phyloP scores from a whole-genome alignment of 2,329 filamentous ascomycete species.

The Cladosporium sp. region DNA sequence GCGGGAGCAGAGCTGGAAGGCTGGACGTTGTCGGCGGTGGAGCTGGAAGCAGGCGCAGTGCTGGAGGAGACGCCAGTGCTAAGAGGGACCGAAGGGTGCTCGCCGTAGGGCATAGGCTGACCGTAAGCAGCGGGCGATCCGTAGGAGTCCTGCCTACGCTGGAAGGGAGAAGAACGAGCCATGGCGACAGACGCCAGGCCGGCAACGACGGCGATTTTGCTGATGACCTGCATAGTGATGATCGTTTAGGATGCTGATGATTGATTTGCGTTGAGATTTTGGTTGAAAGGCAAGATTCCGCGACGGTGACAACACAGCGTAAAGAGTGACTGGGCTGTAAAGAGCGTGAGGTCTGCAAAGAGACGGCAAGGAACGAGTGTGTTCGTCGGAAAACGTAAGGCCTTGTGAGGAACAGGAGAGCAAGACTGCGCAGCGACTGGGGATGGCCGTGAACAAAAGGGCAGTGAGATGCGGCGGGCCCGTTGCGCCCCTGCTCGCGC shows the following conservation, averaged over 20 bases:
- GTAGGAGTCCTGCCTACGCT: conserved; percentile 19
- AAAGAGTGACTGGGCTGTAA: conserved; percentile 37
- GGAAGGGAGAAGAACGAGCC: conserved; percentile 21
- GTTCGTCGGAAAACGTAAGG: conserved; percentile 29
- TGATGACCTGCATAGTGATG: conserved; percentile 30
- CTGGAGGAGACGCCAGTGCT: conserved; percentile 18
- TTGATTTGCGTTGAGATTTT: conserved; percentile 18
- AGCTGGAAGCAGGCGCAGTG: conserved; percentile 16
- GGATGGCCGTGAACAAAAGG: conserved; percentile 18
- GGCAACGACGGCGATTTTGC: conserved; percentile 34
- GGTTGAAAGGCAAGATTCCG: conserved; percentile 24
- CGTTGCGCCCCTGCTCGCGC: conserved; percentile 14
- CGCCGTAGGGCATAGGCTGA: conserved; percentile 19
- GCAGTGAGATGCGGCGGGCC: conserved; percentile 1
- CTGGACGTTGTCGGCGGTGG: conserved; percentile 20
- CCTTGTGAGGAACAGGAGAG: conserved; percentile 19
- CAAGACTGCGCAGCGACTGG: conserved; percentile 17
- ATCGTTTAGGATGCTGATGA: conserved; percentile 21
- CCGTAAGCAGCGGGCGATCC: conserved; percentile 24
- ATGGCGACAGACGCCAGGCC: conserved; percentile 31
- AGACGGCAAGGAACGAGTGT: conserved; percentile 29
- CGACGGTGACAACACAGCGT: conserved; percentile 27
- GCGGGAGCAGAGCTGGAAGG: conserved; percentile 14
- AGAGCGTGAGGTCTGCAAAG: conserved; percentile 35
- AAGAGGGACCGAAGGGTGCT: conserved; percentile 17